These are phyloP conservation scores for Arxiozyma slooffiae DNA, from an alignment of 1,139 yeast genomes.

Conservation along the genomic window DNA sequence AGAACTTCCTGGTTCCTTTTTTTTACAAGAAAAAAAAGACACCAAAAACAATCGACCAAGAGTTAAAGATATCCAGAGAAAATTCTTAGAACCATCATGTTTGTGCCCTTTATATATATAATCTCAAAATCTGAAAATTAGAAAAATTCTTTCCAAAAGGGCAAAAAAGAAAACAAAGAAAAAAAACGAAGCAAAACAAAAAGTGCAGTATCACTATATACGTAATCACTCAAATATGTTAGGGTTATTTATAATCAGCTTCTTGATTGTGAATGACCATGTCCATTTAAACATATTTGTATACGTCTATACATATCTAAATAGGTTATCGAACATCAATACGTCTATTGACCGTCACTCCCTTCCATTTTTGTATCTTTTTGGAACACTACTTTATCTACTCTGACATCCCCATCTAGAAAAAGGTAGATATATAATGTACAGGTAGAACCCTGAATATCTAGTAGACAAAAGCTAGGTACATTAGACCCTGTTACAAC, in stretches of 20 bases:
- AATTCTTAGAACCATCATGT: background rate
- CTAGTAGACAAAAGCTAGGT: slow-evolving; percentile 88
- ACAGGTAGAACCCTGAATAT: slow-evolving; percentile 67
- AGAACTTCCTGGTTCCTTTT: slow-evolving; percentile 22
- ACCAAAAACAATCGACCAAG: background rate
- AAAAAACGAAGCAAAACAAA: too few relatives aligned
- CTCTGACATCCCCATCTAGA: slow-evolving; percentile 75
- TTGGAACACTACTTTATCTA: slow-evolving; percentile 76
- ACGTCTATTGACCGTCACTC: background rate
- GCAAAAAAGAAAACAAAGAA: background rate
- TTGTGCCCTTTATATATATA: background rate
- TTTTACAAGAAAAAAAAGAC: slow-evolving; percentile 3
- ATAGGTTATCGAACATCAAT: too few relatives aligned
- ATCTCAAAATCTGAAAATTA: background rate
- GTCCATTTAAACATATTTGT: too few relatives aligned
- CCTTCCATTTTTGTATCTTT: slow-evolving; percentile 33
- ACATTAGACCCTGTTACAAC: slow-evolving; percentile 38
- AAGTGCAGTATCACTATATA: background rate
- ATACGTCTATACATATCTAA: background rate
- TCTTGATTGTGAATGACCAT: too few relatives aligned
- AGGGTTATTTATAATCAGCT: background rate
- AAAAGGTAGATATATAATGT: slow-evolving; percentile 79
- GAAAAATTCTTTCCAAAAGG: background rate
- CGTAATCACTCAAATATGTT: background rate
- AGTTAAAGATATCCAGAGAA: background rate